phyloP scores from a whole-genome alignment of 495 filamentous ascomycete genomes.

The Beverwykella pulmonaria region DNA sequence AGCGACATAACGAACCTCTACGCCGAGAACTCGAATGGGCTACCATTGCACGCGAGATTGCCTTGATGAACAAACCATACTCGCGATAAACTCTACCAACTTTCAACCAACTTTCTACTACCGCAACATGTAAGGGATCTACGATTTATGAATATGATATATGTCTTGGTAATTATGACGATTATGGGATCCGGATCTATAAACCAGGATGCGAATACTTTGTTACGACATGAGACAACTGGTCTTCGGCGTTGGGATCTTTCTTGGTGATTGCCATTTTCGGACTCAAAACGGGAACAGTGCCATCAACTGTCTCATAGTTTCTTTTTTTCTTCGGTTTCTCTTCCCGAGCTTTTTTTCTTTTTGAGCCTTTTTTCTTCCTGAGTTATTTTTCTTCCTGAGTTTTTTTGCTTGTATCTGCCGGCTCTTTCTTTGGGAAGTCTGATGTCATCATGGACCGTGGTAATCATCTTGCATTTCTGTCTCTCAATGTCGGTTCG shows the following conservation, averaged over 20 bases:
- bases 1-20: slow-evolving; percentile 51
- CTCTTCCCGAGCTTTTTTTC: no score
- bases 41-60: slow-evolving; percentile 84
- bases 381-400: not conserved
- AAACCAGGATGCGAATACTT: slow-evolving; percentile 2
- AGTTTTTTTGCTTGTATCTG: not conserved
- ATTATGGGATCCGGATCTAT: slow-evolving; percentile 17
- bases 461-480: slow-evolving; percentile 2
- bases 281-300: not conserved
- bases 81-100: slow-evolving; percentile 29
- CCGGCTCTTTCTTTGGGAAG: not conserved
- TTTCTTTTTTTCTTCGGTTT: not conserved
- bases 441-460: not conserved
- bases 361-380: no score
- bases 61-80: slow-evolving; percentile 95
- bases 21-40: slow-evolving; percentile 89
- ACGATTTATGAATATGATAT: slow-evolving; percentile 28
- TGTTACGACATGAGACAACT: slow-evolving; percentile 5
- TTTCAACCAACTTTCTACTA: slow-evolving; percentile 2
- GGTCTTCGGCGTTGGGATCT: slow-evolving; percentile 14
- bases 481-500: not conserved
- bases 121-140: not conserved
- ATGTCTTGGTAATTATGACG: slow-evolving; percentile 25
- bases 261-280: not conserved
- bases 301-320: not conserved